Conservation (phyloP, 2,329 filamentous ascomycete species). For the Aspergillus fumigatus region DNA sequence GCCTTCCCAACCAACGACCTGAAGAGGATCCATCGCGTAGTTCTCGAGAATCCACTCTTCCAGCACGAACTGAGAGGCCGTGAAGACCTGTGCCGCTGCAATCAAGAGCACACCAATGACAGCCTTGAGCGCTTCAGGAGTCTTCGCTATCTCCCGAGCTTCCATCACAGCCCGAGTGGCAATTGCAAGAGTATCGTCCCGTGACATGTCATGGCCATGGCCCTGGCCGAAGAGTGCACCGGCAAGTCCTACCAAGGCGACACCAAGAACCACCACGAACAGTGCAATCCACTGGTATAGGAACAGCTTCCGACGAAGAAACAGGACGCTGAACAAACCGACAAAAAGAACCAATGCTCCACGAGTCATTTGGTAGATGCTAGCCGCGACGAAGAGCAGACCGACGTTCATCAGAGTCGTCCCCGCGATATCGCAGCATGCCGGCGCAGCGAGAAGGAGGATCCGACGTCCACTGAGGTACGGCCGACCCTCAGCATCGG, state of each 20-base stretch:
- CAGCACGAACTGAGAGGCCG: conserved; percentile 89
- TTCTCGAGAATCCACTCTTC: conserved; percentile 89
- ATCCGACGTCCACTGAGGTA: conserved; percentile 67
- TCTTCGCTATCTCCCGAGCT: conserved; percentile 38
- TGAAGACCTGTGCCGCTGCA: conserved; percentile 92
- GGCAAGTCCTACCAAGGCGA: conserved; percentile 83
- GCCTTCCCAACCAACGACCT: conserved; percentile 94
- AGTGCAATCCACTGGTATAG: conserved; percentile 92
- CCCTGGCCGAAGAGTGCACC: conserved; percentile 72
- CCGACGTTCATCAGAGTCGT: conserved; percentile 98
- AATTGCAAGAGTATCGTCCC: conserved; percentile 22
- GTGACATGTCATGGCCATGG: conserved; percentile 32
- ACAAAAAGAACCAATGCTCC: conserved; percentile 94
- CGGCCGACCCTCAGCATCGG: conserved; percentile 52
- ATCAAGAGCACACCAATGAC: conserved; percentile 84
- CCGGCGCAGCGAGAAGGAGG: conserved; percentile 73
- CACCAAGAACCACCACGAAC: conserved; percentile 79
- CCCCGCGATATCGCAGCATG: conserved; percentile 88
- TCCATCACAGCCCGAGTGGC: conserved; percentile 42
- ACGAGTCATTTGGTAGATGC: conserved; percentile 98
- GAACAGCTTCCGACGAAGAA: conserved; percentile 72
- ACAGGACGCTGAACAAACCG: conserved; percentile 88
- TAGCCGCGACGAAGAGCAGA: conserved; percentile 86
- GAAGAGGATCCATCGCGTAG: conserved; percentile 76
- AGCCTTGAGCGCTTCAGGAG: conserved; percentile 60